Percentiles rank a stretch among this genome's conserved stretches.
phyloP scores from a whole-genome alignment of 1,284 basidiomycete genomes.

The Stygiomarasmius scandens region DNA sequence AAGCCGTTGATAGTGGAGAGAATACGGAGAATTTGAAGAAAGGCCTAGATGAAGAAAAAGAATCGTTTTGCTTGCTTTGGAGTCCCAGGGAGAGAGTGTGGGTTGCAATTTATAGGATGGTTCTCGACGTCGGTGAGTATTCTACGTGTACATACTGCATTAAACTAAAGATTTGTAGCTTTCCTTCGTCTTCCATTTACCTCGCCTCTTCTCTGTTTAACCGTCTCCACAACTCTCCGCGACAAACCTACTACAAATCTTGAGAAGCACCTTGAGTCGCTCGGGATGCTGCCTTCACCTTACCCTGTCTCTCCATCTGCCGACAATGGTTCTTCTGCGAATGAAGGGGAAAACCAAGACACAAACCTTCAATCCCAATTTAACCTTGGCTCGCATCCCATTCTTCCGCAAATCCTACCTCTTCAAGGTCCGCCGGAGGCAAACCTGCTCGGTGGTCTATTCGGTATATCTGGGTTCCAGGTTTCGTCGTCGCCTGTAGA shows the following conservation, averaged over 20 bases:
- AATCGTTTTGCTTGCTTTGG: constrained; percentile 65
- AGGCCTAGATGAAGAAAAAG: constrained; percentile 21
- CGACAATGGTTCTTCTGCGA: constrained; percentile 5
- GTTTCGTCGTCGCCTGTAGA: not conserved
- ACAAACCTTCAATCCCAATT: too few relatives aligned
- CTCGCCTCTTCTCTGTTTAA: constrained; percentile 81
- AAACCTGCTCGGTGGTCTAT: constrained; percentile 73
- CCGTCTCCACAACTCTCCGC: constrained; percentile 77
- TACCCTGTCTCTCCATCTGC: constrained; percentile 26
- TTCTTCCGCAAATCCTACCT: constrained; percentile 26
- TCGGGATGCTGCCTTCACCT: constrained; percentile 32
- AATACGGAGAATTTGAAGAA: not conserved
- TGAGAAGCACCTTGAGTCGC: constrained; percentile 44
- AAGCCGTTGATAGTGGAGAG: constrained; percentile 30
- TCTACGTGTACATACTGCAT: not conserved
- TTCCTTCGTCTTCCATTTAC: constrained; percentile 72
- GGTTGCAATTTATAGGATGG: constrained; percentile 76
- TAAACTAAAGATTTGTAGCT: constrained; percentile 41
- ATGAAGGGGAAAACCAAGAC: too few relatives aligned
- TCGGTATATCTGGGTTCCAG: not conserved
- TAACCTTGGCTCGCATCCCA: too few relatives aligned
- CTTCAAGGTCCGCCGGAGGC: constrained; percentile 68
- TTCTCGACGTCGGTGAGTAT: constrained; percentile 74
- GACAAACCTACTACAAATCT: constrained; percentile 69
- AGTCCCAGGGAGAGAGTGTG: constrained; percentile 60